Conservation (phyloP, 495 filamentous ascomycete genomes). For the Trichoderma erinaceum region DNA sequence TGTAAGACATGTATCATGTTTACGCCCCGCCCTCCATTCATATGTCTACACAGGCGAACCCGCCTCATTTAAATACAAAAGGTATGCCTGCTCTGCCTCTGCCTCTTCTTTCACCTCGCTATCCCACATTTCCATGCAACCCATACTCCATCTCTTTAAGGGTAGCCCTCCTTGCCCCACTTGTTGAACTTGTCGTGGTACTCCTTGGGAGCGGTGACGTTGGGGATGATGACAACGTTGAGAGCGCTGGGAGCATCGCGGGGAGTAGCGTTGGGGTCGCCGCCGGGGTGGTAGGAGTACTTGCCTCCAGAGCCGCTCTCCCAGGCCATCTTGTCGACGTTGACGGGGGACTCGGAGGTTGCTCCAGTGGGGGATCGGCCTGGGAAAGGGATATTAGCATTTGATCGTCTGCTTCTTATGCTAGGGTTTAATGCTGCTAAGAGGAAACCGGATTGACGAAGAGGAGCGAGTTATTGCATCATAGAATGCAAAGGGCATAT, state of each 20-base stretch:
- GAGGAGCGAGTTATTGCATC: neutral
- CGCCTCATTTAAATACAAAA: constrained; percentile 10
- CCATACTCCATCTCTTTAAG: neutral
- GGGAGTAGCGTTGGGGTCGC: constrained; percentile 64
- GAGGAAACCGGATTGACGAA: constrained; percentile 17
- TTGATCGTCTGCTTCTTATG: constrained; percentile 12
- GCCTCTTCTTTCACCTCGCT: neutral
- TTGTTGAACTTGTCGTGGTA: constrained; percentile 97
- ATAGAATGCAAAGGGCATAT: neutral
- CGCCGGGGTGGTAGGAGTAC: constrained; percentile 89
- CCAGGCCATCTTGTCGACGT: constrained; percentile 84
- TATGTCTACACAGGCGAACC: constrained; percentile 5
- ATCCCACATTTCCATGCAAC: neutral
- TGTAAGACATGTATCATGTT: neutral
- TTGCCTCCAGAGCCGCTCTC: constrained; percentile 62
- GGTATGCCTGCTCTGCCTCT: neutral
- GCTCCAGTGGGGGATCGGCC: constrained; percentile 80
- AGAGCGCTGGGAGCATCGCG: constrained; percentile 91
- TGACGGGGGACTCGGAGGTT: constrained; percentile 72
- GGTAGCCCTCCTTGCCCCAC: constrained; percentile 82
- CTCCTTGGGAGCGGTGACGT: constrained; percentile 85
- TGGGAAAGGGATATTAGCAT: constrained; percentile 31
- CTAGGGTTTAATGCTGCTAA: neutral
- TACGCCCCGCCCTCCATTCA: neutral
- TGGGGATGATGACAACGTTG: constrained; percentile 87